phyloP scores from a whole-genome alignment of 371 early-diverging fungal genomes.

The Nematocida displodere region DNA sequence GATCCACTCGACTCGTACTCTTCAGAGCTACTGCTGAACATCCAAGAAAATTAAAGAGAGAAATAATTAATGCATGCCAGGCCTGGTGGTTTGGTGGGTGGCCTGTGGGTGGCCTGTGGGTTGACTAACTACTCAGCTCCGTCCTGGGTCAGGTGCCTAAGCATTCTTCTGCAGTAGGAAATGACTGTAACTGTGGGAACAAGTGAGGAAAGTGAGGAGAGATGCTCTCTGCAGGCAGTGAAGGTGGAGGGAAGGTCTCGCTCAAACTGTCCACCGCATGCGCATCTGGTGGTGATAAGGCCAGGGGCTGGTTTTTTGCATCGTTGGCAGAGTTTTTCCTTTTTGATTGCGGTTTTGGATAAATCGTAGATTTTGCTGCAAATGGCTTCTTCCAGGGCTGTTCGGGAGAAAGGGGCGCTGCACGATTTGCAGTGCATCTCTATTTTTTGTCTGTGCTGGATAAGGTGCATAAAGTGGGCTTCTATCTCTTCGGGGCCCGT shows the following conservation, averaged over 20 bases:
- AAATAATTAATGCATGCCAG: conserved; percentile 22
- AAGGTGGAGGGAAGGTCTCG: not conserved
- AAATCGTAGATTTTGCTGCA: not conserved
- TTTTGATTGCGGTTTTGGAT: conserved; percentile 14
- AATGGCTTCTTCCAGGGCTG: not conserved
- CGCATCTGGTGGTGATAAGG: not conserved
- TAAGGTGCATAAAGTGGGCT: not conserved
- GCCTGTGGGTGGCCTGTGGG: not conserved
- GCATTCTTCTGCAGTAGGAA: not conserved
- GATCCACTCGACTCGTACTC: conserved; percentile 43
- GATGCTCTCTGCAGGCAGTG: not conserved
- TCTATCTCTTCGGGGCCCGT: not conserved
- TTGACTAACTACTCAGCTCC: not conserved
- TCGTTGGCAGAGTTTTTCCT: conserved; percentile 19
- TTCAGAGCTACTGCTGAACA: conserved; percentile 31
- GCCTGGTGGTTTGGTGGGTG: not conserved
- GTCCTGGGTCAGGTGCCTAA: not conserved
- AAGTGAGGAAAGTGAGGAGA: conserved; percentile 3
- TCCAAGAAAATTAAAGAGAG: conserved; percentile 6
- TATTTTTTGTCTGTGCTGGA: not conserved
- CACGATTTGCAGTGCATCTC: conserved; percentile 11
- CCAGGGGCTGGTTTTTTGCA: conserved; percentile 26
- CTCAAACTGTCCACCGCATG: conserved; percentile 18
- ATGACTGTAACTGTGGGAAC: conserved; percentile 19
- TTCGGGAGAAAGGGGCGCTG: not conserved